Percentiles rank a stretch among this genome's conserved stretches.
These are phyloP conservation scores for Anthracocystis setariae DNA, from an alignment of 1,284 basidiomycete species.

Conservation along the genomic window DNA sequence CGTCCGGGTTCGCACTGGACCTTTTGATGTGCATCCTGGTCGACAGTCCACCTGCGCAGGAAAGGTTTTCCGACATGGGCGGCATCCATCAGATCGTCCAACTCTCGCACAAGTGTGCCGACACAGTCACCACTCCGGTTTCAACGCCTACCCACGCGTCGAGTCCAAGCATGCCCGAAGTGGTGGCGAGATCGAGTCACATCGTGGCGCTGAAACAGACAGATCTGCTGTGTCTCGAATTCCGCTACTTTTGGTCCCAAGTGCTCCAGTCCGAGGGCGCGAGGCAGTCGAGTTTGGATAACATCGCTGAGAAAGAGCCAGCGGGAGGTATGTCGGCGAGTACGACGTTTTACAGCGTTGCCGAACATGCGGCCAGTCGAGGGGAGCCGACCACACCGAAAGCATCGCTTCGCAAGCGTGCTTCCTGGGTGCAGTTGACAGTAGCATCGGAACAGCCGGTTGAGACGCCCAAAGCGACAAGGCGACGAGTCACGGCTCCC, in stretches of 20 bases:
- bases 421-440: background rate
- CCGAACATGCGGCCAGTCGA: background rate
- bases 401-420: slow-evolving; percentile 17
- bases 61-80: slow-evolving; percentile 42
- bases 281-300: slow-evolving; percentile 2
- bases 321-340: background rate
- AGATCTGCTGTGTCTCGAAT: slow-evolving; percentile 46
- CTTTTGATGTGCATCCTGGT: slow-evolving; percentile 50
- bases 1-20: slow-evolving; percentile 42
- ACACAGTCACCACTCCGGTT: slow-evolving; percentile 28
- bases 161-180: slow-evolving; percentile 9
- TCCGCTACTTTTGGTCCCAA: slow-evolving; percentile 47
- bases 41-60: slow-evolving; percentile 25
- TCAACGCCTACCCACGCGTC: slow-evolving; percentile 7
- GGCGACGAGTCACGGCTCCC: slow-evolving; percentile 8
- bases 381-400: slow-evolving; percentile 21
- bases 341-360: slow-evolving; percentile 15
- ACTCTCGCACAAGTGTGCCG: slow-evolving; percentile 46
- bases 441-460: background rate
- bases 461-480: slow-evolving; percentile 23
- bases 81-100: slow-evolving; percentile 45
- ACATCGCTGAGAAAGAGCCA: background rate
- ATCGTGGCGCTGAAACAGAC: slow-evolving; percentile 41
- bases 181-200: slow-evolving; percentile 1
- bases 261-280: slow-evolving; percentile 14